Conservation (phyloP, 176 grass and related monocot species). For the Carex cristatella region DNA sequence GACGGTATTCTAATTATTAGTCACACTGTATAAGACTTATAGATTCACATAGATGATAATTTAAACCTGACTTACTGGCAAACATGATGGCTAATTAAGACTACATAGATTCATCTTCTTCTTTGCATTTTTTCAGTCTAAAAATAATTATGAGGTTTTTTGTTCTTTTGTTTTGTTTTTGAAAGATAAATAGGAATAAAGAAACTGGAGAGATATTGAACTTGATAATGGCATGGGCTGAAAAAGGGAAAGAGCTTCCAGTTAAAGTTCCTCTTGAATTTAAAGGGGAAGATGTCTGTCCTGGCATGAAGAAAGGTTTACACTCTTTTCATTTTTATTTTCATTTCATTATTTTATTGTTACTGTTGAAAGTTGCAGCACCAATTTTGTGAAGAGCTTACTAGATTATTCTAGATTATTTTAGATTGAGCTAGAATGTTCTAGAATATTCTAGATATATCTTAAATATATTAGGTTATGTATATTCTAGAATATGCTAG, state of each 20-base stretch:
- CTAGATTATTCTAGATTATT: too few species aligned
- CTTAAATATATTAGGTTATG: too few species aligned
- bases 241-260: constrained; percentile 57
- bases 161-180: constrained; percentile 10
- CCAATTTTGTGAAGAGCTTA: too few species aligned
- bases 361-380: background rate
- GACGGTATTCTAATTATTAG: background rate
- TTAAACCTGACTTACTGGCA: background rate
- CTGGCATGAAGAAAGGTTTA: constrained; percentile 85
- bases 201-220: constrained; percentile 73
- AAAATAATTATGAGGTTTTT: background rate
- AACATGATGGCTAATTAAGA: background rate
- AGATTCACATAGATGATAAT: background rate
- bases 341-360: background rate
- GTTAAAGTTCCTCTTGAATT: constrained; percentile 70
- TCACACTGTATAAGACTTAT: background rate
- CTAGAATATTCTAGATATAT: too few species aligned
- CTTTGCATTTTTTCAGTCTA: background rate
- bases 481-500: too few species aligned
- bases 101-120: background rate
- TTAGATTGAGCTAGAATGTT: too few species aligned
- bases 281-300: constrained; percentile 69
- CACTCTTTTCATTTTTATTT: background rate
- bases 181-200: constrained; percentile 66
- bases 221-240: constrained; percentile 72